phyloP scores from a whole-genome alignment of 768 basidiomycete species.

The Amanita rubescens region DNA sequence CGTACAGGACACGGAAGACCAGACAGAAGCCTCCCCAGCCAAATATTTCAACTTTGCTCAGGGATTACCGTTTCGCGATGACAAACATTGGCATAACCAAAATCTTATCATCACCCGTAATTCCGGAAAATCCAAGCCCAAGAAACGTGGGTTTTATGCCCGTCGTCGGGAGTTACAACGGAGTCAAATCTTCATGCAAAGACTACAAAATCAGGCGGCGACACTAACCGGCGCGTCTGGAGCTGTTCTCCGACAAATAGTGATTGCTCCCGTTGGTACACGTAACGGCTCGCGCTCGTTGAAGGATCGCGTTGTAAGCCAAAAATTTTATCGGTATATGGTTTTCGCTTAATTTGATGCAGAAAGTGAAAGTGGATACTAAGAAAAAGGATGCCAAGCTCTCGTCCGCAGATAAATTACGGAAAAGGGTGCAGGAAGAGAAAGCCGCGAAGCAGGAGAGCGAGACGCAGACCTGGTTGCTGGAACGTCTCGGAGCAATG shows the following conservation, averaged over 20 bases:
- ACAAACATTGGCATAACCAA: slow-evolving; percentile 53
- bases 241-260: slow-evolving; percentile 39
- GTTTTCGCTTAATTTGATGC: not conserved
- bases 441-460: slow-evolving; percentile 34
- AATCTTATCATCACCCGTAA: slow-evolving; percentile 45
- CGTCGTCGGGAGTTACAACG: not conserved
- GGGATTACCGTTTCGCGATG: slow-evolving; percentile 39
- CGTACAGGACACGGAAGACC: slow-evolving; percentile 5
- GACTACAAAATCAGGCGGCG: slow-evolving; percentile 49
- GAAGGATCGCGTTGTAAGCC: not conserved
- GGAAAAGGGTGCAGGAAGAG: slow-evolving; percentile 36
- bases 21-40: slow-evolving; percentile 6
- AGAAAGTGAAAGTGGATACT: slow-evolving; percentile 1
- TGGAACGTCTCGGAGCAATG: slow-evolving; percentile 35
- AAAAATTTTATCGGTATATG: not conserved
- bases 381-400: slow-evolving; percentile 15
- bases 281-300: not conserved
- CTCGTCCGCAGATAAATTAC: slow-evolving; percentile 22
- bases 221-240: slow-evolving; percentile 62
- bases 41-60: slow-evolving; percentile 31
- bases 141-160: slow-evolving; percentile 5
- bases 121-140: slow-evolving; percentile 35
- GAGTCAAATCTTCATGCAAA: slow-evolving; percentile 54
- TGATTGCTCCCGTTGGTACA: slow-evolving; percentile 38
- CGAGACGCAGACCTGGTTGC: slow-evolving; percentile 45